These are phyloP conservation scores for Aspergillus clavatus DNA, from an alignment of 2,329 filamentous ascomycete species.

Conservation along the genomic window DNA sequence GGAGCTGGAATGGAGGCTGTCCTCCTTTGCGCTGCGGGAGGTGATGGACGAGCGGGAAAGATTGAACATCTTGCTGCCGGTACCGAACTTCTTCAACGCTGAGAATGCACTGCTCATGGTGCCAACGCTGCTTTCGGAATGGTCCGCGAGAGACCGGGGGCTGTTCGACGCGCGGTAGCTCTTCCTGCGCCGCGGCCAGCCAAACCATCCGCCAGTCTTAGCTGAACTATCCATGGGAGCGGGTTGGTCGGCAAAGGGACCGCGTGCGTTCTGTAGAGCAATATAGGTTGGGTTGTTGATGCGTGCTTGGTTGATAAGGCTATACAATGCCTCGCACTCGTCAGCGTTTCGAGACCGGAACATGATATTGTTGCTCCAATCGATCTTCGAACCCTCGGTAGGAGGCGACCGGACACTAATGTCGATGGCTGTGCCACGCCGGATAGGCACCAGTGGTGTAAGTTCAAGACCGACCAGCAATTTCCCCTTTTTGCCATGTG, in stretches of 20 bases:
- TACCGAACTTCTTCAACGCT: slow-evolving; percentile 69
- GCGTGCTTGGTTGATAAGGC: slow-evolving; percentile 78
- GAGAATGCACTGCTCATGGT: slow-evolving; percentile 75
- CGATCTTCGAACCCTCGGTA: slow-evolving; percentile 65
- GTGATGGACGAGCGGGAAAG: slow-evolving; percentile 72
- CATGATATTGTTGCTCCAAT: slow-evolving; percentile 73
- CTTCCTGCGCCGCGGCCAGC: slow-evolving; percentile 49
- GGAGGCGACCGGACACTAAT: slow-evolving; percentile 89
- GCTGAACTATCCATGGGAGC: slow-evolving; percentile 44
- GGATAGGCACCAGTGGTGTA: slow-evolving; percentile 83
- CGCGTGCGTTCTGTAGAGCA: slow-evolving; percentile 66
- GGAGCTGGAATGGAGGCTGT: slow-evolving; percentile 57
- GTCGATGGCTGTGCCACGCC: slow-evolving; percentile 86
- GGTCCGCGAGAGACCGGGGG: slow-evolving; percentile 51
- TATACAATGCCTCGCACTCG: slow-evolving; percentile 79
- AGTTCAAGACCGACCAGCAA: slow-evolving; percentile 71
- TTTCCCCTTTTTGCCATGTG: slow-evolving; percentile 26
- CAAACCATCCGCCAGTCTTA: slow-evolving; percentile 41
- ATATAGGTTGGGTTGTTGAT: slow-evolving; percentile 92
- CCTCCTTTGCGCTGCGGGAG: slow-evolving; percentile 46
- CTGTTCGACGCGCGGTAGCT: slow-evolving; percentile 56
- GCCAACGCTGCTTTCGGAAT: slow-evolving; percentile 70
- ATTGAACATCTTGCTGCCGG: slow-evolving; percentile 71
- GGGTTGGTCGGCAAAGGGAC: slow-evolving; percentile 53
- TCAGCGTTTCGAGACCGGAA: slow-evolving; percentile 73